These are phyloP conservation scores for Zea luxurians DNA, from an alignment of 176 grass and related monocot species.

Conservation along the genomic window DNA sequence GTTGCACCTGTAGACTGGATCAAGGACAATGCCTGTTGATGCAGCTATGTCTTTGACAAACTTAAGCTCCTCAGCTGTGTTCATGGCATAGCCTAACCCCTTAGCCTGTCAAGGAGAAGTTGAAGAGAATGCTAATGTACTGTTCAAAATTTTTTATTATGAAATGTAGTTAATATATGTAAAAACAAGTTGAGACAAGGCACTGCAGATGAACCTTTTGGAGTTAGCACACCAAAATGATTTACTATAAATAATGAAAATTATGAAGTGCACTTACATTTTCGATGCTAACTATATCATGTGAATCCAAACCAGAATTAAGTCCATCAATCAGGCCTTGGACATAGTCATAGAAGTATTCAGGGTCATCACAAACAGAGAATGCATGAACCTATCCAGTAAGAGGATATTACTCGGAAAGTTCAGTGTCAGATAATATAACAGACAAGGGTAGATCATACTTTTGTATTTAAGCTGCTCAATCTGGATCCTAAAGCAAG, in stretches of 20 bases:
- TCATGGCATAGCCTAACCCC: conserved; percentile 95
- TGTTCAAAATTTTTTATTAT: not conserved
- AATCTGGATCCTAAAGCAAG: conserved; percentile 82
- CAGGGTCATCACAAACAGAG: conserved; percentile 89
- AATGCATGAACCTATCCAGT: conserved; percentile 83
- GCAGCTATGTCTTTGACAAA: conserved; percentile 88
- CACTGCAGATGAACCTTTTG: not conserved
- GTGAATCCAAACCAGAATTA: conserved; percentile 67
- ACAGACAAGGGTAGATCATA: conserved; percentile 46
- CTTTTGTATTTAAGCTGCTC: conserved; percentile 87
- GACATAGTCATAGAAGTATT: conserved; percentile 77
- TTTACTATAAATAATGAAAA: conserved; percentile 7
- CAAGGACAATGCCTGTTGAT: conserved; percentile 84
- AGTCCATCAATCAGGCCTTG: conserved; percentile 96
- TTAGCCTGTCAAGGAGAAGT: conserved; percentile 64
- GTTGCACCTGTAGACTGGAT: conserved; percentile 91
- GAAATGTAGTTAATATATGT: not conserved
- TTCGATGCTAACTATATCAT: conserved; percentile 77
- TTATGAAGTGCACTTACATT: conserved; percentile 55
- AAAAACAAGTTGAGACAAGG: not conserved
- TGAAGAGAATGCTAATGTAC: conserved; percentile 14
- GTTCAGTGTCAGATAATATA: conserved; percentile 23
- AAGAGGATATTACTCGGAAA: conserved; percentile 47
- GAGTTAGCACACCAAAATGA: not conserved
- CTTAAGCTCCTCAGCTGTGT: conserved; percentile 86